Percentiles rank a stretch among this genome's conserved stretches.
Conservation (phyloP, 495 filamentous ascomycete genomes). For the Barbatosphaeria neglecta region DNA sequence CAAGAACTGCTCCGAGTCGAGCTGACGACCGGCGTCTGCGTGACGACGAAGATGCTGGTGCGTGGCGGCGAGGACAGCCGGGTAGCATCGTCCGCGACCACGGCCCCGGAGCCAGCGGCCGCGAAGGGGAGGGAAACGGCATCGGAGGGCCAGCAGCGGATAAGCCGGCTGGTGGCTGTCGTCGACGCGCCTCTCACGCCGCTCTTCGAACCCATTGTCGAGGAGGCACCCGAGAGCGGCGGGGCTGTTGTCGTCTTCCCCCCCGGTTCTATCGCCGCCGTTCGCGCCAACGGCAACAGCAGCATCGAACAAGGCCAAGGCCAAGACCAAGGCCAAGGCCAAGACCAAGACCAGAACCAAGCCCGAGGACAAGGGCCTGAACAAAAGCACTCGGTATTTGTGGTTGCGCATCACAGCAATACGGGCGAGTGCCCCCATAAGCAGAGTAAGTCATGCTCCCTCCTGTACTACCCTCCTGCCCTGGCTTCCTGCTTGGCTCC, state of each 20-base stretch:
- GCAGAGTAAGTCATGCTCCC: slow-evolving; percentile 60
- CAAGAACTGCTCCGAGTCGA: slow-evolving; percentile 27
- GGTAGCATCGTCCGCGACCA: neutral
- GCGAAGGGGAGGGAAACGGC: too few relatives aligned
- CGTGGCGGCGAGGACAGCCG: slow-evolving; percentile 23
- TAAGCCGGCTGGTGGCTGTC: slow-evolving; percentile 45
- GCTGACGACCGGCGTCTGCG: slow-evolving; percentile 47
- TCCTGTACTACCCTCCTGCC: slow-evolving; percentile 4
- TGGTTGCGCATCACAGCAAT: slow-evolving; percentile 70
- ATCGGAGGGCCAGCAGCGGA: slow-evolving; percentile 7
- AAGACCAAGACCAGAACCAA: slow-evolving; percentile 1
- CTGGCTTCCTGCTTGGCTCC: too few relatives aligned
- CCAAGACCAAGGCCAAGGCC: slow-evolving; percentile 14
- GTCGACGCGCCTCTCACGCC: slow-evolving; percentile 53
- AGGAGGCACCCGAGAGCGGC: slow-evolving; percentile 63
- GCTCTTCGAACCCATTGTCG: slow-evolving; percentile 59
- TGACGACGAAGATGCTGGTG: slow-evolving; percentile 48
- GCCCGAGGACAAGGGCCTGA: slow-evolving; percentile 18
- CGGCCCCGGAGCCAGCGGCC: too few relatives aligned
- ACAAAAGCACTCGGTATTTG: slow-evolving; percentile 48
- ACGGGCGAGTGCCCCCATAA: slow-evolving; percentile 76
- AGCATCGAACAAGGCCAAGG: neutral
- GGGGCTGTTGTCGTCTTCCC: slow-evolving; percentile 68
- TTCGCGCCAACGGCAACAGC: neutral
- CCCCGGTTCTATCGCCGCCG: slow-evolving; percentile 24